Evolutionary conservation across 352 stramenopile genomes (phyloP).

Genomic region (Peronospora destructor): DNA sequence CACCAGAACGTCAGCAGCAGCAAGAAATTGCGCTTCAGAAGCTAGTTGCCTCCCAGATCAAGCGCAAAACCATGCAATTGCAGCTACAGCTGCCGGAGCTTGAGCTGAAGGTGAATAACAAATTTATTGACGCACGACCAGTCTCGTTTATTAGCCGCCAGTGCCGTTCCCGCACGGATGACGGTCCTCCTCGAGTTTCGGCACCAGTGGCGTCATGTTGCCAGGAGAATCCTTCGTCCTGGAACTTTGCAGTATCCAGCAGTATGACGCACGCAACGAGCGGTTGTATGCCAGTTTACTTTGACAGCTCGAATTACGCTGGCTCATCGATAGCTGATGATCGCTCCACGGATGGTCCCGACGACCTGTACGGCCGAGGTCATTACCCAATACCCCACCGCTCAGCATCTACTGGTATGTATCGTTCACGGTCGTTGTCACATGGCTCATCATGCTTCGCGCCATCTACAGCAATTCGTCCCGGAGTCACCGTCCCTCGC

Average conservation of each 20-base stretch:
- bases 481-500: conserved; percentile 40
- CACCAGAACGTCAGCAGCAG: conserved; percentile 59
- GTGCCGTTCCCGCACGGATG: conserved; percentile 16
- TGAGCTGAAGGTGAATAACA: conserved; percentile 31
- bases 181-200: conserved; percentile 12
- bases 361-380: conserved; percentile 17
- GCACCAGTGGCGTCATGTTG: conserved; percentile 25
- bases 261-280: conserved; percentile 20
- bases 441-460: conserved; percentile 27
- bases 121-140: conserved; percentile 20
- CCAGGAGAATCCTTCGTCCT: conserved; percentile 13
- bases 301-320: conserved; percentile 18
- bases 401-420: conserved; percentile 32
- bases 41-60: conserved; percentile 57
- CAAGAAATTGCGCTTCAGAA: conserved; percentile 67
- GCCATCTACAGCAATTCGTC: conserved; percentile 16
- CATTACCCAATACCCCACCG: conserved; percentile 26
- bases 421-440: conserved; percentile 29
- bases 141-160: conserved; percentile 20
- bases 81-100: conserved; percentile 41
- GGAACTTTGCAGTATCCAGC: conserved; percentile 20
- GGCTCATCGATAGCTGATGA: conserved; percentile 29
- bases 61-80: conserved; percentile 46
- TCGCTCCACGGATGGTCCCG: conserved; percentile 20
- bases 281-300: conserved; percentile 18